A percentile compares a stretch with the other conserved stretches of the same genome.
Evolutionary conservation across 129 eudicot genomes (phyloP).

Genomic region (Daucus carota): DH1_v3.0 NC_030382.2:31730001-31730500

Average conservation of each 20-base stretch:
- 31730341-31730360: neutral
- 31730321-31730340: neutral
- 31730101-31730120: slow-evolving; percentile 59
- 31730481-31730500: slow-evolving; percentile 91
- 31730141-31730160: slow-evolving; percentile 43
- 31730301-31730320: neutral
- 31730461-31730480: slow-evolving; percentile 25
- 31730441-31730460: slow-evolving; percentile 29
- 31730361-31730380: neutral
- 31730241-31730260: slow-evolving; percentile 48
- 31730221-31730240: slow-evolving; percentile 54
- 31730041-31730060: slow-evolving; percentile 43
- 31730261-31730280: slow-evolving; percentile 1
- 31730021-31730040: slow-evolving; percentile 38
- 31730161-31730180: slow-evolving; percentile 26
- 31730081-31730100: slow-evolving; percentile 53
- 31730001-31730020: slow-evolving; percentile 14
- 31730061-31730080: slow-evolving; percentile 37
- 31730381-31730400: slow-evolving; percentile 19
- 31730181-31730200: slow-evolving; percentile 75
- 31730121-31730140: slow-evolving; percentile 47
- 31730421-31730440: slow-evolving; percentile 38
- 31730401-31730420: slow-evolving; percentile 19
- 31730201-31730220: slow-evolving; percentile 58
- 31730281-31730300: neutral